Conservation (phyloP, 169 alveolate genomes). For the Fabrea salina region DNA sequence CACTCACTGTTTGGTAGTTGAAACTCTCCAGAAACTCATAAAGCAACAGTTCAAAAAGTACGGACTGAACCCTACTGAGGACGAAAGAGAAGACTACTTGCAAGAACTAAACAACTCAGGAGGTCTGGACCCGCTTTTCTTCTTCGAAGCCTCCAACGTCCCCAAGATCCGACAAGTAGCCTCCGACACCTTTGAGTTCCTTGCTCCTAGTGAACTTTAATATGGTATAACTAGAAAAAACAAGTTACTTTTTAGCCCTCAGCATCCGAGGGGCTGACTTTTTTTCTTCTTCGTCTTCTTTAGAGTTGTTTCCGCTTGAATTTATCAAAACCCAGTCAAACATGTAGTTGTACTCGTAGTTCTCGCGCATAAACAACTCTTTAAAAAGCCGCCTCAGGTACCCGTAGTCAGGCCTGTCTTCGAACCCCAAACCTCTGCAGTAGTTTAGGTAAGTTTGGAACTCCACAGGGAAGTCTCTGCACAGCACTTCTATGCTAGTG, state of each 20-base stretch:
- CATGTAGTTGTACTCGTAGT: too few relatives aligned
- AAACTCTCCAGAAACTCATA: constrained; percentile 16
- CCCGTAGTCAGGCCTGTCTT: too few relatives aligned
- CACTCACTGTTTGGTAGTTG: background rate
- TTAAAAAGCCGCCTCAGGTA: too few relatives aligned
- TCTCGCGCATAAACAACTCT: too few relatives aligned
- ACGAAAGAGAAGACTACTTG: constrained; percentile 11
- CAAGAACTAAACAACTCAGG: constrained; percentile 11
- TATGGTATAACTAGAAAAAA: too few relatives aligned
- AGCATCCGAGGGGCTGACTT: too few relatives aligned
- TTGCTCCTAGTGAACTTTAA: too few relatives aligned
- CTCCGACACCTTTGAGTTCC: background rate
- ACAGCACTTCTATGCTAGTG: constrained; percentile 61
- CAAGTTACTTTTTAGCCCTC: too few relatives aligned
- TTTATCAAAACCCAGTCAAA: too few relatives aligned
- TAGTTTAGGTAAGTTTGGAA: constrained; percentile 50
- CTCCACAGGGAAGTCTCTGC: constrained; percentile 60
- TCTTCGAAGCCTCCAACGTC: constrained; percentile 13
- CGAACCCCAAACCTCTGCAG: too few relatives aligned
- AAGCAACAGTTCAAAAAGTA: background rate
- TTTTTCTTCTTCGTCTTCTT: too few relatives aligned
- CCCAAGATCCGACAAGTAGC: constrained; percentile 23
- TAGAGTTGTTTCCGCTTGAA: too few relatives aligned
- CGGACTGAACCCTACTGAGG: background rate
- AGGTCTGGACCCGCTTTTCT: background rate